Evolutionary conservation across 176 grass and related monocot genomes (phyloP).

Genomic region (Zea mays): DNA sequence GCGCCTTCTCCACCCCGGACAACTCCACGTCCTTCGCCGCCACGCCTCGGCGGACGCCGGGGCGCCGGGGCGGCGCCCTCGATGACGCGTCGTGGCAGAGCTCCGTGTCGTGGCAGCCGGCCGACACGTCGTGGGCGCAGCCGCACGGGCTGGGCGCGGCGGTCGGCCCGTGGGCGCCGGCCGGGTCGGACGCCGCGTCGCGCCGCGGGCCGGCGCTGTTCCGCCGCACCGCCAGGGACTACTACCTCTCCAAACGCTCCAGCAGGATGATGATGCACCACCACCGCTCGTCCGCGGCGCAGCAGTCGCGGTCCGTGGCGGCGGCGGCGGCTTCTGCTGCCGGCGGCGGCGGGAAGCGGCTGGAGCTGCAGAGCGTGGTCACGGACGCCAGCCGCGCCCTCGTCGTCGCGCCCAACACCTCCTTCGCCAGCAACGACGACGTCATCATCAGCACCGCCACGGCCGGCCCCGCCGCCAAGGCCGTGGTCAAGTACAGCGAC

Average conservation of each 20-base stretch:
- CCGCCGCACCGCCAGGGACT: conserved; percentile 58
- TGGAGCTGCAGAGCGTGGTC: conserved; percentile 61
- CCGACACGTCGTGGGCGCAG: conserved; percentile 49
- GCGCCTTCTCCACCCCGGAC: conserved; percentile 23
- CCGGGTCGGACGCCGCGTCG: background rate
- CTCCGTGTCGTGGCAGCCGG: conserved; percentile 58
- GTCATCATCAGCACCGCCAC: conserved; percentile 13
- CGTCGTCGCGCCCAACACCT: conserved; percentile 21
- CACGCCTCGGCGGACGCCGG: background rate
- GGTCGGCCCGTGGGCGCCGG: conserved; percentile 50
- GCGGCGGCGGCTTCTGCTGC: background rate
- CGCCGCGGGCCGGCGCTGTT: conserved; percentile 53
- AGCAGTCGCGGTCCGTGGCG: background rate
- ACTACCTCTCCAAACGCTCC: conserved; percentile 42
- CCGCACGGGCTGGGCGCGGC: conserved; percentile 59
- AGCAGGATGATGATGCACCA: background rate
- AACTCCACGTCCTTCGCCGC: conserved; percentile 30
- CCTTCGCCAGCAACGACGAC: conserved; percentile 47
- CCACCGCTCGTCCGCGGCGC: conserved; percentile 32
- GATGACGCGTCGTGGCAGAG: conserved; percentile 73
- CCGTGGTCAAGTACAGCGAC: conserved; percentile 16
- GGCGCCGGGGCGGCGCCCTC: background rate
- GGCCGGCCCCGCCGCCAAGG: background rate
- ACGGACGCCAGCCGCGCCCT: conserved; percentile 38
- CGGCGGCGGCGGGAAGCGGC: conserved; percentile 25